Percentiles rank a stretch among this genome's conserved stretches.
Conservation (phyloP, 2,329 filamentous ascomycete species). For the Arthrinium phaeospermum region DNA sequence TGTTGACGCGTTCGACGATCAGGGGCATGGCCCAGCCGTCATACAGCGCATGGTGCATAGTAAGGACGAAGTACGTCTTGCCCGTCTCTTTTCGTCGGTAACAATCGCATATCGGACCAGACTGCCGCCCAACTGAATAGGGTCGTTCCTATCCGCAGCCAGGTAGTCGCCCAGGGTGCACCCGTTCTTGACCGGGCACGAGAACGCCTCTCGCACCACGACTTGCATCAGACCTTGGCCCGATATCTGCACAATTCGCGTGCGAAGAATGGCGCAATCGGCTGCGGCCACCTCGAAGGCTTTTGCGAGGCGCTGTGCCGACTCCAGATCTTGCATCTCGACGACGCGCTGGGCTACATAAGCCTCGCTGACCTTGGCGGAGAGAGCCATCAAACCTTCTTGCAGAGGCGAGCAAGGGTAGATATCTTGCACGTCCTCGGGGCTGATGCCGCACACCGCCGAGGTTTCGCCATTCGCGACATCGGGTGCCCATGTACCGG, state of each 20-base stretch:
- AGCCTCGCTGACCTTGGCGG: slow-evolving; percentile 54
- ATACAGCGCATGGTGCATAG: slow-evolving; percentile 62
- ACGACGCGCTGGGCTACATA: slow-evolving; percentile 59
- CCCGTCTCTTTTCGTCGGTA: slow-evolving; percentile 34
- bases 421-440: slow-evolving; percentile 51
- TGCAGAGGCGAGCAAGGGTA: slow-evolving; percentile 62
- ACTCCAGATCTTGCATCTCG: slow-evolving; percentile 43
- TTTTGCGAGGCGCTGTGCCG: slow-evolving; percentile 44
- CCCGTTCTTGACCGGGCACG: slow-evolving; percentile 39
- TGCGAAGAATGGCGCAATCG: slow-evolving; percentile 51
- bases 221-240: slow-evolving; percentile 53
- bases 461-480: slow-evolving; percentile 45
- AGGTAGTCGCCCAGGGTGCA: slow-evolving; percentile 47
- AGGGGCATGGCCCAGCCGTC: slow-evolving; percentile 63
- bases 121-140: slow-evolving; percentile 51
- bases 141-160: slow-evolving; percentile 44
- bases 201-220: slow-evolving; percentile 47
- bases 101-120: slow-evolving; percentile 54
- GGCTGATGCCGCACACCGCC: slow-evolving; percentile 45
- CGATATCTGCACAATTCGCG: slow-evolving; percentile 54
- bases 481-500: slow-evolving; percentile 40
- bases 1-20: slow-evolving; percentile 54
- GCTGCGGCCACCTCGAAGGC: slow-evolving; percentile 48
- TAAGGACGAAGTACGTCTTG: slow-evolving; percentile 54
- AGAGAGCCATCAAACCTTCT: slow-evolving; percentile 59